phyloP scores from a whole-genome alignment of 306 rosid species.

The Prunus mongolica region DNA sequence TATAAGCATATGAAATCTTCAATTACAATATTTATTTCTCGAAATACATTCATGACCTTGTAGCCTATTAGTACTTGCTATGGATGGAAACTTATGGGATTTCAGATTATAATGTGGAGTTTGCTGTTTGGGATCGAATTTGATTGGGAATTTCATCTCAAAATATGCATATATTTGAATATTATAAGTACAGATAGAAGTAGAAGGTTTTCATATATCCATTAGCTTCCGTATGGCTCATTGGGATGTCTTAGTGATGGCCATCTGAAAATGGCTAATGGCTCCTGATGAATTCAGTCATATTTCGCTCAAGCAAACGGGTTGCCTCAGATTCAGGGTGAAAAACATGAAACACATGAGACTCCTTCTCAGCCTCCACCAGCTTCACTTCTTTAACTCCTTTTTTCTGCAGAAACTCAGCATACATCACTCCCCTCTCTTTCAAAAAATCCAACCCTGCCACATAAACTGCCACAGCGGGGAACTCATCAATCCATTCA shows the following conservation, averaged over 20 bases:
- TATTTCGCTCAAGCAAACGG: conserved; percentile 55
- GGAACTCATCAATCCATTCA: conserved; percentile 49
- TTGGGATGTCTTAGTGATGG: not conserved
- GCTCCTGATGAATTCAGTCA: conserved; percentile 52
- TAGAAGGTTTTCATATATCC: not conserved
- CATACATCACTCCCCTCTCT: conserved; percentile 79
- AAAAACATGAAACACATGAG: conserved; percentile 57
- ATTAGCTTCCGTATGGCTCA: not conserved
- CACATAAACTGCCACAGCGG: conserved; percentile 60
- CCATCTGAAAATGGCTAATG: conserved; percentile 13
- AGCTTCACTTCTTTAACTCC: conserved; percentile 46
- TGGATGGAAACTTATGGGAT: not conserved
- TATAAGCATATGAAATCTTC: too few relatives aligned
- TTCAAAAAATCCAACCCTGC: conserved; percentile 71
- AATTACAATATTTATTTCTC: too few relatives aligned
- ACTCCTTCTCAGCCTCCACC: conserved; percentile 53
- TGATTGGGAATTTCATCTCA: not conserved
- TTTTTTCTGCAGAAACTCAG: conserved; percentile 50
- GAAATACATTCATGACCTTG: not conserved
- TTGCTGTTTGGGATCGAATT: not conserved
- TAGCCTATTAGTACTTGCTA: not conserved
- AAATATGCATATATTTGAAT: not conserved
- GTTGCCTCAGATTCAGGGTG: conserved; percentile 55
- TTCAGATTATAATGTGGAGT: not conserved
- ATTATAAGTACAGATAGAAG: not conserved